Percentiles rank a stretch among this genome's conserved stretches.
These are phyloP conservation scores for Trichophyton benhamiae DNA, from an alignment of 2,329 filamentous ascomycete species.

Conservation along the genomic window DNA sequence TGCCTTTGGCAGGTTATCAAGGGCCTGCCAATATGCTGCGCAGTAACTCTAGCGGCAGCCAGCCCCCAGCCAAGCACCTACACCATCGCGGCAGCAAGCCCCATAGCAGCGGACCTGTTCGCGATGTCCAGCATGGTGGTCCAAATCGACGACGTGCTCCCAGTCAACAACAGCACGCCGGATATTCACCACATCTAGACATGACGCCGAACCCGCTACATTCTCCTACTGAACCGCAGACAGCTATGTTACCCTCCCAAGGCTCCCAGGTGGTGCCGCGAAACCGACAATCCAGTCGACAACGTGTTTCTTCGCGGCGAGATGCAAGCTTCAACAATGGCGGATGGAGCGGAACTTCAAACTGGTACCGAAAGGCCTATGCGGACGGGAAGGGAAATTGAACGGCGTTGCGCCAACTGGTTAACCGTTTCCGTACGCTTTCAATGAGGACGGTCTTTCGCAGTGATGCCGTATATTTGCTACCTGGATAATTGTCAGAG, in stretches of 20 bases:
- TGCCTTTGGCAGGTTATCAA: background rate
- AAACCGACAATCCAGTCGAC: background rate
- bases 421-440: background rate
- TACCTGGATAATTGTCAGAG: too few species aligned
- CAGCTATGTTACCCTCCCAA: background rate
- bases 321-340: background rate
- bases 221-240: background rate
- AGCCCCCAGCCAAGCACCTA: background rate
- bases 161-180: constrained; percentile 1
- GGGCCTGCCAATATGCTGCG: background rate
- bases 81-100: background rate
- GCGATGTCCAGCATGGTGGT: background rate
- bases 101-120: background rate
- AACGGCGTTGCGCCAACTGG: background rate
- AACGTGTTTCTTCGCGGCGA: background rate
- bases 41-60: background rate
- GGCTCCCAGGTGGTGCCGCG: background rate
- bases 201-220: background rate
- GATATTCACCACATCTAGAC: background rate
- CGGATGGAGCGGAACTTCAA: constrained; percentile 10
- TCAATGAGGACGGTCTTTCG: too few species aligned
- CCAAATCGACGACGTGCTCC: background rate
- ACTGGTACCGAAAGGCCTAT: constrained; percentile 11
- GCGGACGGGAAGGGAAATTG: background rate
- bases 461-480: background rate